Percentiles rank a stretch among this genome's conserved stretches.
These are phyloP conservation scores for Raphanus hybrid DNA, from an alignment of 441 rosid species.

Conservation along the genomic window DNA sequence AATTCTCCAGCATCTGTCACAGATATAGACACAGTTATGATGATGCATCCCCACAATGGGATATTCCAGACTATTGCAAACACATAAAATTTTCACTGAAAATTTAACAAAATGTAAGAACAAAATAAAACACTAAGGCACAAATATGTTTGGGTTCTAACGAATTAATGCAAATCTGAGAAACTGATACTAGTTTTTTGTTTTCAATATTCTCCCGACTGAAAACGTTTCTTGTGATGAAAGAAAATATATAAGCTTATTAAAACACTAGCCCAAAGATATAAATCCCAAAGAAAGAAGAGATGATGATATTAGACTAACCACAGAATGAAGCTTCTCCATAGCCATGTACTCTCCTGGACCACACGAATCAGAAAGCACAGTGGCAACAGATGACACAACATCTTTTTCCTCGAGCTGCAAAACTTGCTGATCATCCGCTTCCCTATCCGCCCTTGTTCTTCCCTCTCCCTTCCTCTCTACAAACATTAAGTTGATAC, in stretches of 20 bases:
- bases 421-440: slow-evolving; percentile 81
- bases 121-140: not conserved
- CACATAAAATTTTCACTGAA: not conserved
- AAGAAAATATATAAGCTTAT: not conserved
- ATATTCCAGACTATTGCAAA: not conserved
- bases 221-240: not conserved
- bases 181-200: not conserved
- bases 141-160: too few species aligned
- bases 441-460: slow-evolving; percentile 74
- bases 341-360: slow-evolving; percentile 97
- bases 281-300: not conserved
- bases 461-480: slow-evolving; percentile 81
- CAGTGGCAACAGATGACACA: slow-evolving; percentile 88
- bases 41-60: not conserved
- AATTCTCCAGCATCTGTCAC: slow-evolving; percentile 70
- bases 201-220: not conserved
- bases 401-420: slow-evolving; percentile 91
- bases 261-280: not conserved
- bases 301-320: slow-evolving; percentile 35
- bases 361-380: slow-evolving; percentile 88
- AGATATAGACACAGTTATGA: not conserved
- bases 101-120: not conserved
- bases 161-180: too few species aligned
- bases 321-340: slow-evolving; percentile 86
- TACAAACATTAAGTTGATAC: slow-evolving; percentile 26